A percentile compares a stretch with the other conserved stretches of the same genome.
phyloP scores from a whole-genome alignment of 192 early-diverging fungal species.

The Entomortierella lignicola region DNA sequence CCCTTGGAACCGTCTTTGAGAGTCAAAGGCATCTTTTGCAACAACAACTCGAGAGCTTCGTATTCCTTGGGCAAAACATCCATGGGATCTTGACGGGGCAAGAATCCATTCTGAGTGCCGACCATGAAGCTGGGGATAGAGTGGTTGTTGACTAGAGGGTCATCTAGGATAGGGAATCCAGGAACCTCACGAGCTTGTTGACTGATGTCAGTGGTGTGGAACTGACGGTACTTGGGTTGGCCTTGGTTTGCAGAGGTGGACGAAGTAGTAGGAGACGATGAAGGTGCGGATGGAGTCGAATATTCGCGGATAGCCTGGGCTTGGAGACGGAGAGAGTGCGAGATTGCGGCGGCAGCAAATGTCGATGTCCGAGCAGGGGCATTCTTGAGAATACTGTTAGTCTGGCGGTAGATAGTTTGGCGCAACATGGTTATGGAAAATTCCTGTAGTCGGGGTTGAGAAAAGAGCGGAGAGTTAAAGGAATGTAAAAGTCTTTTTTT shows the following conservation, averaged over 20 bases:
- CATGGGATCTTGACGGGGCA: slow-evolving; percentile 77
- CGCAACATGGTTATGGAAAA: slow-evolving; percentile 23
- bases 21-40: slow-evolving; percentile 84
- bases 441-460: background rate
- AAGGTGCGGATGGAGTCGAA: slow-evolving; percentile 29
- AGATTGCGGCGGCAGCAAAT: slow-evolving; percentile 27
- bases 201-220: slow-evolving; percentile 37
- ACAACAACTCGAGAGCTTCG: slow-evolving; percentile 72
- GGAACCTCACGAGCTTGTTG: slow-evolving; percentile 37
- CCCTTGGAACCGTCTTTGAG: slow-evolving; percentile 74
- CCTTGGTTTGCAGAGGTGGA: slow-evolving; percentile 1
- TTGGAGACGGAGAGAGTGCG: slow-evolving; percentile 40
- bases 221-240: slow-evolving; percentile 44
- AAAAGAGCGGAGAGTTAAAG: slow-evolving; percentile 7
- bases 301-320: slow-evolving; percentile 41
- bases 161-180: slow-evolving; percentile 59
- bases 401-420: slow-evolving; percentile 34
- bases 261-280: slow-evolving; percentile 11
- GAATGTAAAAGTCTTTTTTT: background rate
- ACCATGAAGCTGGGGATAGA: slow-evolving; percentile 66
- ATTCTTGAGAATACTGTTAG: slow-evolving; percentile 29
- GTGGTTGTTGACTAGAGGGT: slow-evolving; percentile 55
- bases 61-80: slow-evolving; percentile 75
- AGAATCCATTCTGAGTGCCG: slow-evolving; percentile 67
- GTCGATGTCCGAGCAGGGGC: slow-evolving; percentile 31